These are phyloP conservation scores for Puya raimondii DNA, from an alignment of 176 grass and related monocot genomes.

Conservation along the genomic window DNA sequence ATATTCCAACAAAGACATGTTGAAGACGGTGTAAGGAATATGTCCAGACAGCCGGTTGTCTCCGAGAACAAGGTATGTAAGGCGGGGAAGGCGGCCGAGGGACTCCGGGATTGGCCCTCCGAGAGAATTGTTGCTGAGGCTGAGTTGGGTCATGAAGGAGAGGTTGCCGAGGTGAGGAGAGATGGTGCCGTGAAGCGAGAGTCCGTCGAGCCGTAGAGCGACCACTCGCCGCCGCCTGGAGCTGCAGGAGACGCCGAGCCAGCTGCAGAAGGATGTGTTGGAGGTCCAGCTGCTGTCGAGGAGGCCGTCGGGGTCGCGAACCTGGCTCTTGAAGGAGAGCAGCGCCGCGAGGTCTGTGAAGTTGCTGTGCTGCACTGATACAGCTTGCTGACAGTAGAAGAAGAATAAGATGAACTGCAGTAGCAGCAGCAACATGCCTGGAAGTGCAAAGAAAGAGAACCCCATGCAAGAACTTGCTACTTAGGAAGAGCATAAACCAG, in stretches of 20 bases:
- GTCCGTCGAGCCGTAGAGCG: background rate
- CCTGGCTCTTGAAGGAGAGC: constrained; percentile 21
- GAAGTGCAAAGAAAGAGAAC: background rate
- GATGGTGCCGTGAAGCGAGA: constrained; percentile 18
- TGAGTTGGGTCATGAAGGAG: constrained; percentile 15
- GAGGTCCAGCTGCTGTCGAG: constrained; percentile 10
- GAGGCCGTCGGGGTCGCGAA: constrained; percentile 2
- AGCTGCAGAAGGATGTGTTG: constrained; percentile 24
- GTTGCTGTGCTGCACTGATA: constrained; percentile 14
- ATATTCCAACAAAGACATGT: constrained; percentile 10
- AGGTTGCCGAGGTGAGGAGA: constrained; percentile 18
- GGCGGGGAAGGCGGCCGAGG: constrained; percentile 10
- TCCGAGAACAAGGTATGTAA: background rate
- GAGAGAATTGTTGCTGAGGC: constrained; percentile 17
- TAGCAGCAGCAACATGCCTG: constrained; percentile 2
- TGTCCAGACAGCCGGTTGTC: constrained; percentile 6
- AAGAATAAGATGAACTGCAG: constrained; percentile 1
- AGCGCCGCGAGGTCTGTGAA: constrained; percentile 8
- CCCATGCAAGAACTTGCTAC: too few species aligned
- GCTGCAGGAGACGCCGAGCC: constrained; percentile 10
- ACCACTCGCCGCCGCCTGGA: constrained; percentile 1
- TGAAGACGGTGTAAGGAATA: constrained; percentile 15
- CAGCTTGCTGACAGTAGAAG: constrained; percentile 2
- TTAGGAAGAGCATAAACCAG: too few species aligned
- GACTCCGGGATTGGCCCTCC: constrained; percentile 14